These are phyloP conservation scores for Aspergillus cristatus DNA, from an alignment of 495 filamentous ascomycete genomes.

Conservation along the genomic window DNA sequence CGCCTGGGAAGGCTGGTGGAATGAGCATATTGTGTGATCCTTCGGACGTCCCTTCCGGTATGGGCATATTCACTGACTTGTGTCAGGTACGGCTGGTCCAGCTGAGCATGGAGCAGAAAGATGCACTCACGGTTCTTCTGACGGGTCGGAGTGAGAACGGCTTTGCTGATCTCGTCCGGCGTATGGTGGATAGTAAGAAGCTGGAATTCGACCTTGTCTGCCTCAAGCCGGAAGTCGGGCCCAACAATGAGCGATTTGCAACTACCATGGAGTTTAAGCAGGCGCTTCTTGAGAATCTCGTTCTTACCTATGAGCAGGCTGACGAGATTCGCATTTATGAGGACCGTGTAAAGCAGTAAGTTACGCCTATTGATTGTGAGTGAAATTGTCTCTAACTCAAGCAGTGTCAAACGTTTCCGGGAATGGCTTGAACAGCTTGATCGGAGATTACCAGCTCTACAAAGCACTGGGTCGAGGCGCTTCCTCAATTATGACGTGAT, in stretches of 20 bases:
- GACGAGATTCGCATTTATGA: constrained; percentile 72
- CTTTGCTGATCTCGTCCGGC: constrained; percentile 72
- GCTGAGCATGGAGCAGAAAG: constrained; percentile 78
- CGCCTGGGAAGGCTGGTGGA: constrained; percentile 96
- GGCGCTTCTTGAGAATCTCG: constrained; percentile 62
- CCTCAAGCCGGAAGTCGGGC: constrained; percentile 77
- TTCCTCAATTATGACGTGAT: constrained; percentile 73
- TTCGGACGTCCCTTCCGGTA: neutral
- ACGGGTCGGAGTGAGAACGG: constrained; percentile 75
- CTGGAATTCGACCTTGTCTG: constrained; percentile 85
- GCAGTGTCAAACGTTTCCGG: constrained; percentile 67
- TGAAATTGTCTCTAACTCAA: constrained; percentile 7
- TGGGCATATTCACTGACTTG: constrained; percentile 18
- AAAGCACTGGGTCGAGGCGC: constrained; percentile 33
- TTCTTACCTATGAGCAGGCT: constrained; percentile 75
- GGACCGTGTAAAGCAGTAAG: constrained; percentile 56
- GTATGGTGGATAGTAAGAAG: constrained; percentile 67
- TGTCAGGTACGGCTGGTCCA: constrained; percentile 61
- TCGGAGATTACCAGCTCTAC: constrained; percentile 29
- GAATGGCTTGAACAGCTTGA: constrained; percentile 73
- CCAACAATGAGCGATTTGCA: constrained; percentile 61
- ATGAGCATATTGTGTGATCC: constrained; percentile 64
- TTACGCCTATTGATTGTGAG: neutral
- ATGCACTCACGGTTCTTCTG: constrained; percentile 76
- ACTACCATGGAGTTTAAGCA: constrained; percentile 88